phyloP scores from a whole-genome alignment of 805 yeast genomes.

The Kluyveromyces nonfermentans region DNA sequence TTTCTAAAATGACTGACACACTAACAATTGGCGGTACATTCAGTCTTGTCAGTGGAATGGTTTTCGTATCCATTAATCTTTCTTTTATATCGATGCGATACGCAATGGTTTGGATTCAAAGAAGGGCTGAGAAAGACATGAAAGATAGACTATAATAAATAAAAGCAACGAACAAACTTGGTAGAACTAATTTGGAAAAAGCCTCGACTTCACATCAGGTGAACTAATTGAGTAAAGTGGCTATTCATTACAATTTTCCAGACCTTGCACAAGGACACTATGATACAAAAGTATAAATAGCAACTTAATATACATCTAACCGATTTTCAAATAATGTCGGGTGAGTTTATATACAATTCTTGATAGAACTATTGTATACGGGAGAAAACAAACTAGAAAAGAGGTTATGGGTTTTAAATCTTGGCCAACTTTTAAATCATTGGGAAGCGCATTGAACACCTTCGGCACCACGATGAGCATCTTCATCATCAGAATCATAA shows the following conservation, averaged over 20 bases:
- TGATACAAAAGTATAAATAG: background rate
- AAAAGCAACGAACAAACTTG: too few species aligned
- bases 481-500: constrained; percentile 52
- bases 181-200: too few species aligned
- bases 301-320: background rate
- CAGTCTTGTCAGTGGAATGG: constrained; percentile 52
- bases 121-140: constrained; percentile 8
- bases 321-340: background rate
- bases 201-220: background rate
- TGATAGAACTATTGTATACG: background rate
- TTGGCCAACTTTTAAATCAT: constrained; percentile 30
- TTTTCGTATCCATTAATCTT: constrained; percentile 23
- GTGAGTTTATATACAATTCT: background rate
- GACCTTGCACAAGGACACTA: background rate
- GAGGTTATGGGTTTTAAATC: background rate
- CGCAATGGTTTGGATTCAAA: constrained; percentile 30
- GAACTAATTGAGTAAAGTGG: background rate
- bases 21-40: constrained; percentile 70
- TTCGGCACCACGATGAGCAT: constrained; percentile 32
- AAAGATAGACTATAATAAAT: background rate
- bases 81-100: constrained; percentile 30
- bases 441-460: constrained; percentile 80
- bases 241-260: background rate
- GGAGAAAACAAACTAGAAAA: constrained; percentile 1
- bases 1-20: constrained; percentile 46